A percentile compares a stretch with the other conserved stretches of the same genome.
These are phyloP conservation scores for Blastocrithidia nonstop DNA, from an alignment of 208 protist species.

Conservation along the genomic window DNA sequence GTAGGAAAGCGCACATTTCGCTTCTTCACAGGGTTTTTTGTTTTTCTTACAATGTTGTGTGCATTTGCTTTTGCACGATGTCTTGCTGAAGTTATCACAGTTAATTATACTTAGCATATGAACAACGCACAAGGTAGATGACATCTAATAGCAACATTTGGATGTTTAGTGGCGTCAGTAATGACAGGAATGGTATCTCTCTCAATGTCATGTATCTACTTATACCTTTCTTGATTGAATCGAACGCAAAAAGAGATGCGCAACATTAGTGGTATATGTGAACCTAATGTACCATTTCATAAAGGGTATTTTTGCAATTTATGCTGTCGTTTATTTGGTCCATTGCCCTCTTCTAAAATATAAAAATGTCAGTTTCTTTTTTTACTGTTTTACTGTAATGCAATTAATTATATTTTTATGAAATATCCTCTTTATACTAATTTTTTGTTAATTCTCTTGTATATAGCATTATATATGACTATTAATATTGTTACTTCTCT, in stretches of 20 bases:
- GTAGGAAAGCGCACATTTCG: slow-evolving; percentile 68
- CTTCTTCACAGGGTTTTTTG: slow-evolving; percentile 70
- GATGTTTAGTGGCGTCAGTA: too few species aligned
- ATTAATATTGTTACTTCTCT: too few species aligned
- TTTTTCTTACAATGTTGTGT: slow-evolving; percentile 17
- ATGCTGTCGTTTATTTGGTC: background rate
- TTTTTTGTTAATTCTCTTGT: too few species aligned
- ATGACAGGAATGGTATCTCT: background rate
- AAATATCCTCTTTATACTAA: too few species aligned
- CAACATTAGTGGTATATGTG: background rate
- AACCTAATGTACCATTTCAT: background rate
- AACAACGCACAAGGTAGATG: too few species aligned
- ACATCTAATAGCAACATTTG: too few species aligned
- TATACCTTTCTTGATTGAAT: background rate
- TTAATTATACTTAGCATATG: slow-evolving; percentile 5
- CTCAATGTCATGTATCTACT: background rate
- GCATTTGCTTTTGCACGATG: slow-evolving; percentile 29
- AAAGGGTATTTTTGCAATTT: background rate
- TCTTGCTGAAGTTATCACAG: slow-evolving; percentile 11
- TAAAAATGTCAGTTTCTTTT: background rate
- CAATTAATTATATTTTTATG: too few species aligned
- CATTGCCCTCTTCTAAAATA: background rate
- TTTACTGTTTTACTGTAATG: too few species aligned
- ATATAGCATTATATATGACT: too few species aligned
- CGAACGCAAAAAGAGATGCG: background rate